Conservation (phyloP, 176 grass and related monocot species). For the Cenchrus purpureus region DNA sequence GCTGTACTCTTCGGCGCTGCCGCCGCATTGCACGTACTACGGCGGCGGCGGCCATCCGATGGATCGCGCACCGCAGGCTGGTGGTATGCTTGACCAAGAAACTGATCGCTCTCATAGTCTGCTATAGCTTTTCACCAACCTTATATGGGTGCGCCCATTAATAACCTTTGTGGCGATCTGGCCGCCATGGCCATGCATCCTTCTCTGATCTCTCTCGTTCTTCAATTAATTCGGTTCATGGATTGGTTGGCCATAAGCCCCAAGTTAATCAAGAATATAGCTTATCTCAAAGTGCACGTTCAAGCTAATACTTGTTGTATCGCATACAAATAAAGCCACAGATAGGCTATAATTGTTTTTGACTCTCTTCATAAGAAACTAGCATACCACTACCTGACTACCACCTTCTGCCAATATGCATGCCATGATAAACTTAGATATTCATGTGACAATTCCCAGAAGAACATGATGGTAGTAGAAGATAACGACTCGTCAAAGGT, state of each 20-base stretch:
- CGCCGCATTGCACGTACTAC: background rate
- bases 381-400: too few relatives aligned
- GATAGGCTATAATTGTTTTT: too few relatives aligned
- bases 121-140: too few relatives aligned
- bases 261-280: background rate
- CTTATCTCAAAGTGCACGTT: too few relatives aligned
- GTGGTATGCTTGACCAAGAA: background rate
- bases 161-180: too few relatives aligned
- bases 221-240: background rate
- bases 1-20: conserved; percentile 33
- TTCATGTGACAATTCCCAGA: background rate
- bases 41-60: background rate
- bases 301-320: too few relatives aligned
- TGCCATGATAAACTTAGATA: background rate
- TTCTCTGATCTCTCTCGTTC: too few relatives aligned
- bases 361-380: background rate
- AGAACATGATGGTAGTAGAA: background rate
- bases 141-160: too few relatives aligned
- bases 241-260: background rate
- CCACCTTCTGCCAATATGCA: background rate
- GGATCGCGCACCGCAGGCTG: background rate
- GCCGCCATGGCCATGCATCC: background rate
- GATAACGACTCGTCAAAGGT: background rate
- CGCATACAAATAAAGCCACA: too few relatives aligned
- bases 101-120: background rate